Conservation (phyloP, 768 basidiomycete genomes). For the Phaffia australis region DNA sequence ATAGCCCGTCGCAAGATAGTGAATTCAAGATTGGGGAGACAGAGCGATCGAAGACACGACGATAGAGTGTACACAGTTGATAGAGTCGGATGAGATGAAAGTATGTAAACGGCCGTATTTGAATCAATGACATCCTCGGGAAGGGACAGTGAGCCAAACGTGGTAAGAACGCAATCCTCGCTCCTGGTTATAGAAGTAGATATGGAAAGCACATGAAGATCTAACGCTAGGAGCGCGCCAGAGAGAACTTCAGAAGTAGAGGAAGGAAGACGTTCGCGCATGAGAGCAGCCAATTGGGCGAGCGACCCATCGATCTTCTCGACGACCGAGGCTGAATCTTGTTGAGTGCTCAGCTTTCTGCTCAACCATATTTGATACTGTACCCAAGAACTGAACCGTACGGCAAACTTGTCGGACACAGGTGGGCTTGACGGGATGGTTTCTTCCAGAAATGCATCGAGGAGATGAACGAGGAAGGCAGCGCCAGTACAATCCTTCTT, state of each 20-base stretch:
- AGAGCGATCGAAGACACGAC: background rate
- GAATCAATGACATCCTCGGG: background rate
- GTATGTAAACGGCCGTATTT: conserved; percentile 11
- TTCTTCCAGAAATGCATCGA: conserved; percentile 2
- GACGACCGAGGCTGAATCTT: background rate
- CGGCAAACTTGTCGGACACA: conserved; percentile 6
- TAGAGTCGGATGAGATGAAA: conserved; percentile 14
- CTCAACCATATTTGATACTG: conserved; percentile 14
- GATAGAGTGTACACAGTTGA: conserved; percentile 10
- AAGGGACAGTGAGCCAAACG: background rate
- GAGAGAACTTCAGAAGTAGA: background rate
- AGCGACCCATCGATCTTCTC: conserved; percentile 10
- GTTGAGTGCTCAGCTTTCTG: background rate
- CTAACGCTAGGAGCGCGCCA: conserved; percentile 4
- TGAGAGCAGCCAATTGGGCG: background rate
- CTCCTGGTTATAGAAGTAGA: background rate
- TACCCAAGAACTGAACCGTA: conserved; percentile 6
- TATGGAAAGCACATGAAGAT: conserved; percentile 7
- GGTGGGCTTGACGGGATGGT: background rate
- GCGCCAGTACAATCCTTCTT: background rate
- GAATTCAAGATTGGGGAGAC: conserved; percentile 7
- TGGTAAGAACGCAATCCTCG: background rate
- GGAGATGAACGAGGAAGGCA: background rate
- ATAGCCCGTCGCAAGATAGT: conserved; percentile 6
- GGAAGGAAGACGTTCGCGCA: conserved; percentile 7